A percentile compares a stretch with the other conserved stretches of the same genome.
phyloP scores from a whole-genome alignment of 371 early-diverging fungal species.

The Entomophthora muscae region DNA sequence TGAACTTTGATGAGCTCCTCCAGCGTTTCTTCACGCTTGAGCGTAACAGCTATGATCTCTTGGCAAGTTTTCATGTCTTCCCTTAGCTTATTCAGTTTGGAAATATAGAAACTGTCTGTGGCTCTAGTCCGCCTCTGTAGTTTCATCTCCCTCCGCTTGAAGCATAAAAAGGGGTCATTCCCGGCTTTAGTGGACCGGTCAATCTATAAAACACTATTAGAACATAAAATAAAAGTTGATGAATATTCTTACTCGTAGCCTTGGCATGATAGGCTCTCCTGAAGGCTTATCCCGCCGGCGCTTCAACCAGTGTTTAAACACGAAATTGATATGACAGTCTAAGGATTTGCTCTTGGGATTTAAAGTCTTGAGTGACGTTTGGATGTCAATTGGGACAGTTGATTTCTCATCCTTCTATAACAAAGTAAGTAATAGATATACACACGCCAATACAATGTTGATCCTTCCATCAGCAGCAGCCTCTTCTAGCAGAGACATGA shows the following conservation, averaged over 20 bases:
- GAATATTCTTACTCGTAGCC: conserved; percentile 7
- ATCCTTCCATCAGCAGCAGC: conserved; percentile 15
- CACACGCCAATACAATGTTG: conserved; percentile 17
- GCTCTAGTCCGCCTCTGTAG: conserved; percentile 73
- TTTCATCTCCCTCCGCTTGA: conserved; percentile 83
- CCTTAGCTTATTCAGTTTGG: conserved; percentile 64
- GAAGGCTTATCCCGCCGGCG: neutral
- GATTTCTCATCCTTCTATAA: neutral
- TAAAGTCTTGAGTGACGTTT: neutral
- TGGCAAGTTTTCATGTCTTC: conserved; percentile 33
- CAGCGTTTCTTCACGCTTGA: neutral
- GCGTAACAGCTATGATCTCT: neutral
- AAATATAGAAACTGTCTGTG: conserved; percentile 68
- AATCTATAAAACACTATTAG: conserved; percentile 13
- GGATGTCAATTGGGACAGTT: neutral
- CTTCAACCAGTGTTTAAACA: conserved; percentile 9
- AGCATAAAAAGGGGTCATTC: conserved; percentile 89
- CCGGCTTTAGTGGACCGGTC: conserved; percentile 54
- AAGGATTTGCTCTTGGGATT: conserved; percentile 4
- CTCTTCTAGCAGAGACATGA: conserved; percentile 61
- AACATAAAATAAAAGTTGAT: neutral
- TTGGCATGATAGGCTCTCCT: conserved; percentile 27
- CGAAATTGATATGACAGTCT: neutral
- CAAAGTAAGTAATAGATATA: neutral
- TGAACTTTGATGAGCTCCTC: neutral